Percentiles rank a stretch among this genome's conserved stretches.
These are phyloP conservation scores for Cylindrotheca fusiformis DNA, from an alignment of 108 stramenopile genomes.

Conservation along the genomic window DNA sequence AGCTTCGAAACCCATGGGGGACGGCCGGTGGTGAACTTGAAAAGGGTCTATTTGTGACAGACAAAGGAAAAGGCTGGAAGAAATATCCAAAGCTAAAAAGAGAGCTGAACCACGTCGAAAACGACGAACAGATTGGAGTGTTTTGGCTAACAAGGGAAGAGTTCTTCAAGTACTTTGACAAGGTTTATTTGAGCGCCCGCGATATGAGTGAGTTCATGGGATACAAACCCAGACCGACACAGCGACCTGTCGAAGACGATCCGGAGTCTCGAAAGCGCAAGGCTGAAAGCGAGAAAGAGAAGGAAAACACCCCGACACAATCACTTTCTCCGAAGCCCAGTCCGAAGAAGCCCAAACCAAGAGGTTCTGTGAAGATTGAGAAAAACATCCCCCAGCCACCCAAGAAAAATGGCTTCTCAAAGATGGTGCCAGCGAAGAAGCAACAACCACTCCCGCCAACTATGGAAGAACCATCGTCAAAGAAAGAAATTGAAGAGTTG, in stretches of 20 bases:
- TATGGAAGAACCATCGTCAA: background rate
- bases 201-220: constrained; percentile 3
- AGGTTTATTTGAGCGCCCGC: background rate
- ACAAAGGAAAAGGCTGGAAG: background rate
- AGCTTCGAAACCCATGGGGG: constrained; percentile 50
- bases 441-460: background rate
- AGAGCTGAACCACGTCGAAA: background rate
- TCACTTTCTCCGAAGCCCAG: background rate
- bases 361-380: background rate
- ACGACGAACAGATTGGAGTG: constrained; percentile 2
- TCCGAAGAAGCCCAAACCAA: background rate
- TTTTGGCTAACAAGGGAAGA: constrained; percentile 3
- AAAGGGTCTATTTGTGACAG: constrained; percentile 18
- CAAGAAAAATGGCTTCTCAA: background rate
- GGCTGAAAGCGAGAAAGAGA: background rate
- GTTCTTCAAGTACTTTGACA: constrained; percentile 7
- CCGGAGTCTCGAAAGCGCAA: background rate
- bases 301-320: background rate
- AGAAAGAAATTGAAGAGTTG: background rate
- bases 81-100: constrained; percentile 2
- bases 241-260: background rate
- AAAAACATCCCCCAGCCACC: background rate
- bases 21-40: constrained; percentile 39
- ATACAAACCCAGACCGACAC: background rate
- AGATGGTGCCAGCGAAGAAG: background rate